Evolutionary conservation across 768 basidiomycete genomes (phyloP).

Genomic region (Mycena chlorophos): DNA sequence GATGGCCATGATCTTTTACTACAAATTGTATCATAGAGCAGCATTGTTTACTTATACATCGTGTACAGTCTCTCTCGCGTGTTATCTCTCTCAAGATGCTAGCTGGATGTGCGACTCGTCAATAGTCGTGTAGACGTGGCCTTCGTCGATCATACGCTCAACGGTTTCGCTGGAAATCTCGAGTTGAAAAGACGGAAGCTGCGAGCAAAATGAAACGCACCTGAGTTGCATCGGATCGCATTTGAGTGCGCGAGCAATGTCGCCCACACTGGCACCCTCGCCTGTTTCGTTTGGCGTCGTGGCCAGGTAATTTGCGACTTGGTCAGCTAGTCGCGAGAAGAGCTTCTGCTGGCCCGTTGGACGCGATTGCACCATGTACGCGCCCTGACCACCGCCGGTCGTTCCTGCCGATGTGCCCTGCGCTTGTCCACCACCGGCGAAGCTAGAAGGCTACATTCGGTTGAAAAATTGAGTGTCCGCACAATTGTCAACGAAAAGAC

Average conservation of each 20-base stretch:
- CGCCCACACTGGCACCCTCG: slow-evolving; percentile 76
- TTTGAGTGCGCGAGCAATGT: slow-evolving; percentile 67
- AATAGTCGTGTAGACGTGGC: slow-evolving; percentile 74
- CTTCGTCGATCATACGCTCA: slow-evolving; percentile 77
- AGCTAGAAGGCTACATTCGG: no score
- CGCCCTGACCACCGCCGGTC: slow-evolving; percentile 24
- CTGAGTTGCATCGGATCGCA: slow-evolving; percentile 62
- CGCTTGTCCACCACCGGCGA: no score
- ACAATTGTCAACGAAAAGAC: not conserved
- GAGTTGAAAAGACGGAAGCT: not conserved
- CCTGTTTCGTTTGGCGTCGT: slow-evolving; percentile 45
- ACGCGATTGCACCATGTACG: slow-evolving; percentile 34
- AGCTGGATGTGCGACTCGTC: slow-evolving; percentile 79
- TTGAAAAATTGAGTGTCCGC: not conserved
- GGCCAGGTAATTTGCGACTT: slow-evolving; percentile 45
- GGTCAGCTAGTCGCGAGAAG: slow-evolving; percentile 26
- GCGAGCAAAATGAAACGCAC: slow-evolving; percentile 36
- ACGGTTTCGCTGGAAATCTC: slow-evolving; percentile 58
- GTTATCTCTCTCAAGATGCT: slow-evolving; percentile 35
- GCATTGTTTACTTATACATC: slow-evolving; percentile 4
- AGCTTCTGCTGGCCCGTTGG: slow-evolving; percentile 1
- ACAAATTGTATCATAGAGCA: slow-evolving; percentile 18
- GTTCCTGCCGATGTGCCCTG: slow-evolving; percentile 11
- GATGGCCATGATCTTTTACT: slow-evolving; percentile 13
- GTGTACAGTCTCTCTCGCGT: slow-evolving; percentile 1